Conservation (phyloP, 352 stramenopile species). For the Globisporangium orthogonon region DNA sequence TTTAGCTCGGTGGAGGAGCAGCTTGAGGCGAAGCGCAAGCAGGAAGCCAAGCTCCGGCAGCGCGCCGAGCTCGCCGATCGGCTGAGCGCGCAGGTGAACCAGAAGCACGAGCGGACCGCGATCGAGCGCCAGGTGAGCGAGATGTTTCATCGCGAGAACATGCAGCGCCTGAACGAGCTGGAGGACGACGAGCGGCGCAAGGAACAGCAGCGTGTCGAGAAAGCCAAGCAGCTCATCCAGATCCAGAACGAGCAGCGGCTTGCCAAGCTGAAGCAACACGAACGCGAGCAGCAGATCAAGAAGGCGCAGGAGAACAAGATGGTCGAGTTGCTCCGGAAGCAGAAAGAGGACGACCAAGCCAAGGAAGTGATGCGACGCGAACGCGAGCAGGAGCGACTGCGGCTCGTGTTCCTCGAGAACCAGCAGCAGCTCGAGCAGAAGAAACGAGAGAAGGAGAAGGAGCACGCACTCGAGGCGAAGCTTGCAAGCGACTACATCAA, state of each 20-base stretch:
- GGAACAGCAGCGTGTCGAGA: constrained; percentile 39
- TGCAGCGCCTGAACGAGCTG: constrained; percentile 35
- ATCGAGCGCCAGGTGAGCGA: constrained; percentile 34
- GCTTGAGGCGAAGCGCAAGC: constrained; percentile 40
- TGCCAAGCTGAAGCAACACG: constrained; percentile 45
- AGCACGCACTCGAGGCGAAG: constrained; percentile 59
- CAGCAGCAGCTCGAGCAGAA: constrained; percentile 57
- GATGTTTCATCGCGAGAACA: constrained; percentile 44
- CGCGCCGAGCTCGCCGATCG: constrained; percentile 32
- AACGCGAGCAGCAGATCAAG: constrained; percentile 41
- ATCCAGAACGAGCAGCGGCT: constrained; percentile 67
- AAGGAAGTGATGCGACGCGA: constrained; percentile 45
- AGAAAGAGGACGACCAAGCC: constrained; percentile 45
- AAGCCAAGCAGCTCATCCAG: constrained; percentile 52
- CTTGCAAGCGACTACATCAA: constrained; percentile 62
- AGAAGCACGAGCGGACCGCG: constrained; percentile 28
- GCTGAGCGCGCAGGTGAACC: constrained; percentile 46
- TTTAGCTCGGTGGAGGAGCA: constrained; percentile 67
- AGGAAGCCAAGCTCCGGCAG: constrained; percentile 20
- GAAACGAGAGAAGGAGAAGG: constrained; percentile 34
- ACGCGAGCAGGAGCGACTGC: constrained; percentile 53
- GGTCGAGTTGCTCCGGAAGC: constrained; percentile 36
- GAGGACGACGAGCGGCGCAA: constrained; percentile 58
- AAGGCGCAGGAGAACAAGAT: constrained; percentile 47
- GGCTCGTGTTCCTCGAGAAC: constrained; percentile 57